These are phyloP conservation scores for Oenanthe sinensis DNA, from an alignment of 129 eudicot species.

Conservation along the genomic window DNA sequence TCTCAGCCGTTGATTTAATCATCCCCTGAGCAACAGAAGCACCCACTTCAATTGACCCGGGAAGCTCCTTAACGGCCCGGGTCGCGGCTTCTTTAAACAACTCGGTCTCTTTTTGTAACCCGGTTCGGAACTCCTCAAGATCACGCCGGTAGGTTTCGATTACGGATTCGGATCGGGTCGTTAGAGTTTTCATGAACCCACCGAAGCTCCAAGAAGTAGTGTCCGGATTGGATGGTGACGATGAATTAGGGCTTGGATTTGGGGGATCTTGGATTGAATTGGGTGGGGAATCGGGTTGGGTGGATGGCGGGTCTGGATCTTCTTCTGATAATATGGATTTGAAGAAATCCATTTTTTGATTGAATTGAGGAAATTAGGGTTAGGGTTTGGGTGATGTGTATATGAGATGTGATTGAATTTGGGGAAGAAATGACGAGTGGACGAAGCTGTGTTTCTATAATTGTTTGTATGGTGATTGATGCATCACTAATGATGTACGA, in stretches of 20 bases:
- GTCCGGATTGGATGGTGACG: neutral
- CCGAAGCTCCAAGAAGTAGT: constrained; percentile 58
- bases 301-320: constrained; percentile 48
- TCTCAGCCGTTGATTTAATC: constrained; percentile 46
- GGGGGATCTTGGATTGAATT: neutral
- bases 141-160: constrained; percentile 76
- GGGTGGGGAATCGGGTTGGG: constrained; percentile 6
- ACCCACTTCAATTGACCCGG: constrained; percentile 63
- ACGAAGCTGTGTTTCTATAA: too few relatives aligned
- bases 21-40: constrained; percentile 68
- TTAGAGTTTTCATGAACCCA: constrained; percentile 48
- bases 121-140: constrained; percentile 69
- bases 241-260: constrained; percentile 19
- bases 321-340: constrained; percentile 66
- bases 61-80: constrained; percentile 89
- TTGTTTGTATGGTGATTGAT: too few relatives aligned
- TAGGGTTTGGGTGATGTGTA: constrained; percentile 15
- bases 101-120: constrained; percentile 64
- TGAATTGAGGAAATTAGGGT: neutral
- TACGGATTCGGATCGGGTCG: constrained; percentile 69
- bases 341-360: constrained; percentile 59
- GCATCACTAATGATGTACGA: too few relatives aligned
- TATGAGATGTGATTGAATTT: neutral
- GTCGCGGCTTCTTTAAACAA: constrained; percentile 63
- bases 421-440: too few relatives aligned